Evolutionary conservation across 208 protist genomes (phyloP).

Genomic region (Angomonas ambiguus): DNA sequence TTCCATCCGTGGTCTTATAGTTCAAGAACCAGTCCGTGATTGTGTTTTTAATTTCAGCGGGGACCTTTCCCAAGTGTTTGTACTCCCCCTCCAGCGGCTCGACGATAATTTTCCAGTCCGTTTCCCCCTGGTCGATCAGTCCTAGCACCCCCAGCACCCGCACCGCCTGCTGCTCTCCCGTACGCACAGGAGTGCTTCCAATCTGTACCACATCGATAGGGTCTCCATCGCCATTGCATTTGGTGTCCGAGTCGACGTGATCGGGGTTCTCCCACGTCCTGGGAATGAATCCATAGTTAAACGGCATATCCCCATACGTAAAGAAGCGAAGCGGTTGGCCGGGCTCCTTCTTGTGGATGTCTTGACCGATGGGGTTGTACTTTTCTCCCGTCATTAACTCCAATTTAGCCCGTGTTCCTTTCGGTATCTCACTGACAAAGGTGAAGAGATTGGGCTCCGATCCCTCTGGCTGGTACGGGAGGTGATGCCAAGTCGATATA

Average conservation of each 20-base stretch:
- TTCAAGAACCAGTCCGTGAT: constrained; percentile 88
- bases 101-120: constrained; percentile 91
- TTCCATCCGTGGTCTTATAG: constrained; percentile 93
- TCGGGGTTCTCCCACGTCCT: constrained; percentile 89
- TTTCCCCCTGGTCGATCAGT: constrained; percentile 90
- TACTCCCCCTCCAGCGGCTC: constrained; percentile 26
- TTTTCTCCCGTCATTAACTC: constrained; percentile 87
- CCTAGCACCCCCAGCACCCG: constrained; percentile 84
- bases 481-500: constrained; percentile 71
- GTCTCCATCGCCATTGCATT: constrained; percentile 81
- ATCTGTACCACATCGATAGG: constrained; percentile 91
- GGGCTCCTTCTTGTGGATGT: constrained; percentile 56
- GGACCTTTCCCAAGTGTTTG: constrained; percentile 48
- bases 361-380: constrained; percentile 92
- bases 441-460: constrained; percentile 40
- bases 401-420: constrained; percentile 88
- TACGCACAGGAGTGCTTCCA: constrained; percentile 15
- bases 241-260: constrained; percentile 37
- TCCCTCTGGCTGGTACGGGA: constrained; percentile 30
- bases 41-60: constrained; percentile 28
- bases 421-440: constrained; percentile 86
- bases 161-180: constrained; percentile 51
- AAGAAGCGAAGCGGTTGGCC: constrained; percentile 76
- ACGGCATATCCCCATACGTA: constrained; percentile 85
- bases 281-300: constrained; percentile 95